Evolutionary conservation across 208 protist species (phyloP), one percentile per base, ranked within the genome.

Genomic region (Crithidia mellificae): DNA sequence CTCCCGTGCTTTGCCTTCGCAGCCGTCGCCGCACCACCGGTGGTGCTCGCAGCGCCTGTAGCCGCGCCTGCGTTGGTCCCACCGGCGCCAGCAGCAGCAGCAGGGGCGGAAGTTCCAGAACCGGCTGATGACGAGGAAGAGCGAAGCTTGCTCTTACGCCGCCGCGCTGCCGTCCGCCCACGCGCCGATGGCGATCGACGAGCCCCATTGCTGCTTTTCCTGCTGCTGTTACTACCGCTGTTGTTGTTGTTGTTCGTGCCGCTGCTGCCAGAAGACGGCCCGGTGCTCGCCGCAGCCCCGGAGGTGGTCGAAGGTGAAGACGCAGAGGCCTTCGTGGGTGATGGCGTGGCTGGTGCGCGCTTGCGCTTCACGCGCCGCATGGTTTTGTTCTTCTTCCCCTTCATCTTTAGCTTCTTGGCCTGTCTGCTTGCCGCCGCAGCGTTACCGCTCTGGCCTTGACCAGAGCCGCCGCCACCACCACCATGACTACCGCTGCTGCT

Each of bases 351-450:
- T 29, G 46, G 15, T 24, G 14, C 14, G 34, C 49, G 63, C 41
- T 66, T 80, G 34, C 50, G 56, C 68, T 80, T 76, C 43, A 50
- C 47, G 29, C 63, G 62, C 15, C 58, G 39, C 20, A 27, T 39
- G 17, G 25, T 22, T 38, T 72, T 63, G 20, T 25, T 52, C 38
- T 72, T 79, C 44, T 51, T 67, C 7, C 6, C 51, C 47, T 51
- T 39, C 54, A 63, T 64, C 52, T 25, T 50, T 17, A 50, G 17
- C 47, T 54, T 41, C 47, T 30, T 49, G 11, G 63, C 54, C 38
- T 50, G 27, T 25, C 15, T 32, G 19, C 29, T 47, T 56, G 53
- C 61, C 34, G 61, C 61, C 61, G 34, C 58, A 25, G 12, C 24
- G 36, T 57, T 34, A 22, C 24, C 38, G 49, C 36, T 49, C 38